Evolutionary conservation across 257 asterid species (phyloP).

Genomic region (Cynanchum wilfordii): DNA sequence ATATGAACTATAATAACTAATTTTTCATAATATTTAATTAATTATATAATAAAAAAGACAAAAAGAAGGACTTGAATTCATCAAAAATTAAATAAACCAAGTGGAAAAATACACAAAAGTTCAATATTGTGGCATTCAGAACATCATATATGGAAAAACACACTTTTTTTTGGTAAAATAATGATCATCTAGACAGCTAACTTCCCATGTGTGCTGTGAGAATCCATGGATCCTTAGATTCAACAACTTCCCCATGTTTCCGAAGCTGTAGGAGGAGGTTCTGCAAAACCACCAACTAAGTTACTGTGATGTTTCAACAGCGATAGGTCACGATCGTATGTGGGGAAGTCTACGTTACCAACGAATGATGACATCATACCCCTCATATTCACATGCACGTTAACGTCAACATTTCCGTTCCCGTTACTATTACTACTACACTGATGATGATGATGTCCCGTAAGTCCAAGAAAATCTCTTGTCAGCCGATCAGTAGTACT

Average conservation of each 20-base stretch:
- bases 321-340: conserved; percentile 41
- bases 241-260: conserved; percentile 60
- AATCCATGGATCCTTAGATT: background rate
- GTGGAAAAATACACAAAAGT: background rate
- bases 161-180: too few relatives aligned
- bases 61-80: background rate
- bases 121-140: background rate
- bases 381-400: conserved; percentile 28
- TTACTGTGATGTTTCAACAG: conserved; percentile 45
- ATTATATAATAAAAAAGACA: too few relatives aligned
- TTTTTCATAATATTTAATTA: too few relatives aligned
- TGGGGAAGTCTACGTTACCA: conserved; percentile 38
- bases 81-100: background rate
- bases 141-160: too few relatives aligned
- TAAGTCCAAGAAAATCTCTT: conserved; percentile 72
- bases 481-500: conserved; percentile 45
- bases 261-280: conserved; percentile 25
- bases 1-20: too few relatives aligned
- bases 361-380: conserved; percentile 42
- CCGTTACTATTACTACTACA: background rate
- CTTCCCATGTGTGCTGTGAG: too few relatives aligned
- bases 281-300: conserved; percentile 31
- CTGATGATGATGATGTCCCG: conserved; percentile 32
- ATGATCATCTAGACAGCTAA: background rate
- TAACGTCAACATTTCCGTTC: conserved; percentile 20